phyloP scores from a whole-genome alignment of 495 filamentous ascomycete species.

The Aspergillus indologenus region DNA sequence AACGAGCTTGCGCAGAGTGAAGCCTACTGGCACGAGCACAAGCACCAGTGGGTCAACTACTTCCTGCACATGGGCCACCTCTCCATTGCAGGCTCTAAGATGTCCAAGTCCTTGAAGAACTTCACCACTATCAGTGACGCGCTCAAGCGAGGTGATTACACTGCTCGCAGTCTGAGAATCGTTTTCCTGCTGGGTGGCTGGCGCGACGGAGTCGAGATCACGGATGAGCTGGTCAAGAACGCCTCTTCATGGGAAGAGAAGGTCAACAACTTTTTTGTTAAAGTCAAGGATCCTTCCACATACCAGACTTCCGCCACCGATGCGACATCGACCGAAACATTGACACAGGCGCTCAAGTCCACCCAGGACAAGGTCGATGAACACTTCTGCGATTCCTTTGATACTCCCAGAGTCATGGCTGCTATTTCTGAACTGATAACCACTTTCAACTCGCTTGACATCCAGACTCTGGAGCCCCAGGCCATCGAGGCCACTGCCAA shows the following conservation, averaged over 20 bases:
- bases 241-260: slow-evolving; percentile 77
- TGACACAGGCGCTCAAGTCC: slow-evolving; percentile 59
- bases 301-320: slow-evolving; percentile 37
- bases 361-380: slow-evolving; percentile 49
- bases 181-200: slow-evolving; percentile 85
- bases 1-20: slow-evolving; percentile 95
- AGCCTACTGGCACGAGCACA: slow-evolving; percentile 64
- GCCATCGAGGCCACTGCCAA: slow-evolving; percentile 60
- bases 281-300: slow-evolving; percentile 48
- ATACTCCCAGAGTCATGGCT: slow-evolving; percentile 76
- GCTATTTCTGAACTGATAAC: slow-evolving; percentile 71
- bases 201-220: slow-evolving; percentile 91
- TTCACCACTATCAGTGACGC: slow-evolving; percentile 94
- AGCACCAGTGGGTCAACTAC: slow-evolving; percentile 87
- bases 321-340: slow-evolving; percentile 36
- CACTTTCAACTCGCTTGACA: slow-evolving; percentile 66
- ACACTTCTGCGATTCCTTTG: slow-evolving; percentile 82
- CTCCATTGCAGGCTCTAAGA: slow-evolving; percentile 85
- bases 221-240: slow-evolving; percentile 69
- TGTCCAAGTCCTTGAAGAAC: slow-evolving; percentile 95
- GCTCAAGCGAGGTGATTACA: slow-evolving; percentile 71
- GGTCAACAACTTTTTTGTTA: slow-evolving; percentile 89
- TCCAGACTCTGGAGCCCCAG: slow-evolving; percentile 50
- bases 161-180: slow-evolving; percentile 74
- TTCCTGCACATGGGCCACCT: slow-evolving; percentile 97